Evolutionary conservation across 129 eudicot species (phyloP).

Genomic region (Sambucus nigra): DNA sequence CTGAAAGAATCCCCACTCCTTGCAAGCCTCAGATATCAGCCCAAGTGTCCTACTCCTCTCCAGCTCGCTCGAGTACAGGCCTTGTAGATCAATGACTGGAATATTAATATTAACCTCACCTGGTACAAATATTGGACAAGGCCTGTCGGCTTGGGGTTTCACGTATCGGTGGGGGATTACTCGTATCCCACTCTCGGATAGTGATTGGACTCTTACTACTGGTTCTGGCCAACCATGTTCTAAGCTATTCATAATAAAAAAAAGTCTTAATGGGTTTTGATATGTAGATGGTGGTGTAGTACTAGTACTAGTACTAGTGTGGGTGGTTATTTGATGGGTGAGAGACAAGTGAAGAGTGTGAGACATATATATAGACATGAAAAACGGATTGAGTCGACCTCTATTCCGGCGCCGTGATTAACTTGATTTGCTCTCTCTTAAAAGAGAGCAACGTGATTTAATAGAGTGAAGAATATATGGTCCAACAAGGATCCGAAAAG

Average conservation of each 20-base stretch:
- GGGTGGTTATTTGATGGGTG: constrained; percentile 1
- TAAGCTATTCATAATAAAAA: too few relatives aligned
- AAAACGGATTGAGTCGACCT: not conserved
- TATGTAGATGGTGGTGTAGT: not conserved
- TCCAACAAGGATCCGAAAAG: too few relatives aligned
- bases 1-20: constrained; percentile 69
- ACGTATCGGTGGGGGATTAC: constrained; percentile 49
- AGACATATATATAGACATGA: constrained; percentile 4
- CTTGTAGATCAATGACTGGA: constrained; percentile 24
- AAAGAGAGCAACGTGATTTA: too few relatives aligned
- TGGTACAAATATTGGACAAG: not conserved
- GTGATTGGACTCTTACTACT: constrained; percentile 51
- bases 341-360: not conserved
- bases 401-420: constrained; percentile 32
- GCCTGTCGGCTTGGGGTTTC: constrained; percentile 34
- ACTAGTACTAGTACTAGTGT: not conserved
- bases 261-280: not conserved
- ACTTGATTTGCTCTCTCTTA: constrained; percentile 7
- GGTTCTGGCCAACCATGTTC: constrained; percentile 70
- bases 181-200: constrained; percentile 51
- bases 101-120: not conserved
- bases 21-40: constrained; percentile 36
- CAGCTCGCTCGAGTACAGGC: constrained; percentile 16
- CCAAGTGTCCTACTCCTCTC: constrained; percentile 6
- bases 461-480: not conserved